Base-by-base conservation (phyloP, 2,329 filamentous ascomycete species). In the Diplocarpon rosae region DNA sequence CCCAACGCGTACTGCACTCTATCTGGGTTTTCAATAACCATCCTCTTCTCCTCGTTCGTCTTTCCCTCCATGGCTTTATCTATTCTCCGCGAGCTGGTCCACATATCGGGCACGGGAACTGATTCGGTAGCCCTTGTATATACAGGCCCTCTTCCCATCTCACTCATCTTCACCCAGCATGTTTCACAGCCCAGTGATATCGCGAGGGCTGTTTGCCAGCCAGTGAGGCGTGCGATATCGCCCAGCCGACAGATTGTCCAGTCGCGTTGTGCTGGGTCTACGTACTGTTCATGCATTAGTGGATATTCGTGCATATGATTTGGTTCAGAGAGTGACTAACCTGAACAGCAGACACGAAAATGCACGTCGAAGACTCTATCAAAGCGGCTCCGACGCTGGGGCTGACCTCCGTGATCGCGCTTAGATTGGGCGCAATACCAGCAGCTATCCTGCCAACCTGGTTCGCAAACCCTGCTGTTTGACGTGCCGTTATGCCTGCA, bases 341-440 rank as follows among this genome's bases (percentile, higher is more conserved):
- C 68, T 81, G 77, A 10, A 96, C 77, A 3, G 77, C 90, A 1
- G 88, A 83, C 49, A 95, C 87, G 65, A 96, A 95, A 1, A 95
- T 68, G 4, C 82, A 79, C 57, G 95, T 83, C 3, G 79, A 80
- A 55, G 79, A 78, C 63, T 96, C 90, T 47, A 87, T 87, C 16
- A 95, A 73, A 0, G 85, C 85, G 0, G 84, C 84, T 5, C 84
- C 88, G 20, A 93, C 73, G 27, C 80, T 72, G 0, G 88, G 89
- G 53, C 80, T 89, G 1, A 95, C 74, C 29, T 78, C 74, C 1
- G 66, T 61, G 17, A 72, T 65, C 31, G 37, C 50, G 28, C 47
- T 50, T 9, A 66, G 62, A 9, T 69, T 65, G 11, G 71, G 69
- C 11, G 73, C 70, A 36, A 85, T 63, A 0, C 89, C 89, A 0